These are phyloP conservation scores for Talaromyces pinophilus DNA, from an alignment of 2,329 filamentous ascomycete genomes.

Conservation along the genomic window DNA sequence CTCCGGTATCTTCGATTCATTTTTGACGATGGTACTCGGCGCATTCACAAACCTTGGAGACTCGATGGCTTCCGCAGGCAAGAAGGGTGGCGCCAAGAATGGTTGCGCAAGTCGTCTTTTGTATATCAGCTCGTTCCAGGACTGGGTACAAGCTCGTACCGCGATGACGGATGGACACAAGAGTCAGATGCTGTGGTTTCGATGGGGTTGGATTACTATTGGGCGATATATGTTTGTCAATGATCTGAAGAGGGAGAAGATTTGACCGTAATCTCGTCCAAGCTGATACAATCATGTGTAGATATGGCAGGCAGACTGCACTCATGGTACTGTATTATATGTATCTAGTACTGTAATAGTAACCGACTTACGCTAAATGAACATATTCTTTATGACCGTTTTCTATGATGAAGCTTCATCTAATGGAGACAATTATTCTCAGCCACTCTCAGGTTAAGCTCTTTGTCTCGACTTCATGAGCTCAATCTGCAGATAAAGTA, in stretches of 20 bases:
- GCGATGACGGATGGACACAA: constrained; percentile 89
- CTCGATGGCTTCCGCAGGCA: constrained; percentile 24
- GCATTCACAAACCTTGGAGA: constrained; percentile 43
- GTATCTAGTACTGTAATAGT: constrained; percentile 8
- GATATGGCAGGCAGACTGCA: neutral
- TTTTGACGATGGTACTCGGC: constrained; percentile 66
- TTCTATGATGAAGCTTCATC: neutral
- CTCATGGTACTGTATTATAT: neutral
- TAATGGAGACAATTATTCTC: neutral
- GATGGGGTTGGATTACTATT: constrained; percentile 89
- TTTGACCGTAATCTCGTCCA: constrained; percentile 28
- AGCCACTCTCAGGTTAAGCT: neutral
- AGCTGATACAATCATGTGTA: neutral
- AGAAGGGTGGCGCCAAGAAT: constrained; percentile 49
- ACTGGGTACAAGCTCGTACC: constrained; percentile 68
- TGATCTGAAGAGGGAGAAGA: constrained; percentile 68
- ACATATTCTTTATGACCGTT: neutral
- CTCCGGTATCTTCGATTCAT: constrained; percentile 70
- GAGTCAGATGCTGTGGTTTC: constrained; percentile 98
- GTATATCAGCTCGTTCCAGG: constrained; percentile 67
- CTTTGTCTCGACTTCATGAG: neutral
- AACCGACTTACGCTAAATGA: neutral
- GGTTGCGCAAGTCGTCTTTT: constrained; percentile 59
- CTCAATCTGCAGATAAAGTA: neutral
- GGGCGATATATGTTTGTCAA: constrained; percentile 97